Evolutionary conservation across 257 asterid genomes (phyloP).

Genomic region (Striga asiatica): DNA sequence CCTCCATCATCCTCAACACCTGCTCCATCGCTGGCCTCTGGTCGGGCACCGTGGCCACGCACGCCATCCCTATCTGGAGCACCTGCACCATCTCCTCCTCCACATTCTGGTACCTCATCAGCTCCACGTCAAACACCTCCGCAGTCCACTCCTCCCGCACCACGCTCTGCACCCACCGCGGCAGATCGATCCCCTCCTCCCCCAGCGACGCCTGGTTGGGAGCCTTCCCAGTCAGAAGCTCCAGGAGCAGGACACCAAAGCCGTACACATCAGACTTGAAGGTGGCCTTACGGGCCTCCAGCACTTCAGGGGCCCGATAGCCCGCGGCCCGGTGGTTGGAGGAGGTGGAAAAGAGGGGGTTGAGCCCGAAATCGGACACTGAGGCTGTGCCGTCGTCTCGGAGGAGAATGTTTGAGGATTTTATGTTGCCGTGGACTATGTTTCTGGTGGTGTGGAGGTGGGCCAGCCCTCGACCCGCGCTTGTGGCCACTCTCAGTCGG

Average conservation of each 20-base stretch:
- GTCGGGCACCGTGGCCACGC: conserved; percentile 71
- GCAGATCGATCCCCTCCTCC: conserved; percentile 88
- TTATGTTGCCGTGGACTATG: conserved; percentile 85
- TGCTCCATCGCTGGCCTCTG: conserved; percentile 73
- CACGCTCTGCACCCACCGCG: conserved; percentile 96
- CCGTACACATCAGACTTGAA: conserved; percentile 83
- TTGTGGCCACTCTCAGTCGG: conserved; percentile 58
- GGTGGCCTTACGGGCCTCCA: conserved; percentile 71
- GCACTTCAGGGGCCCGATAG: conserved; percentile 89
- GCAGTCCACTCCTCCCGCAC: conserved; percentile 99
- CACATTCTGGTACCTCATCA: conserved; percentile 82
- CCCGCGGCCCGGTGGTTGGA: conserved; percentile 80
- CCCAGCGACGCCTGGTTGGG: conserved; percentile 93
- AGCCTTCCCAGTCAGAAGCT: conserved; percentile 84
- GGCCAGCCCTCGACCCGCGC: conserved; percentile 79
- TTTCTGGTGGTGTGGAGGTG: conserved; percentile 62
- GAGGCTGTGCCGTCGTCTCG: conserved; percentile 55
- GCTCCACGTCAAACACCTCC: conserved; percentile 88
- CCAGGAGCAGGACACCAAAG: conserved; percentile 68
- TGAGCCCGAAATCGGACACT: conserved; percentile 75
- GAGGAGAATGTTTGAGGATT: conserved; percentile 84
- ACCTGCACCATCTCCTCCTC: conserved; percentile 99
- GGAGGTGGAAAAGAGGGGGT: conserved; percentile 57
- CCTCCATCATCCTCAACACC: conserved; percentile 78
- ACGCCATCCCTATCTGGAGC: conserved; percentile 90